Percentiles rank a stretch among this genome's conserved stretches.
phyloP scores from a whole-genome alignment of 2,329 filamentous ascomycete species.

The Graphilbum fragrans region DNA sequence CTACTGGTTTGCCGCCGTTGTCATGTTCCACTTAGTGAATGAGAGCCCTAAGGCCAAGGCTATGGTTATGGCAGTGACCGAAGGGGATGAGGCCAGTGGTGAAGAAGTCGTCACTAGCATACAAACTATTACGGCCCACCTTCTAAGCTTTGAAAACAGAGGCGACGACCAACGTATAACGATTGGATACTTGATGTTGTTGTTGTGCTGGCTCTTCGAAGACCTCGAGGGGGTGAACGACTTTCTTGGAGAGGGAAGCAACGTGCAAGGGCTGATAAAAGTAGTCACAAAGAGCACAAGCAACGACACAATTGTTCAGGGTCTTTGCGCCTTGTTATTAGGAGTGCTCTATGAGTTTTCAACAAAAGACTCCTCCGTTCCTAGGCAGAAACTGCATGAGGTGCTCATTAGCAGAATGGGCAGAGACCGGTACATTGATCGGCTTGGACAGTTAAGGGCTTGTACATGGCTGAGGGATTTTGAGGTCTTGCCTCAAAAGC shows the following conservation, averaged over 20 bases:
- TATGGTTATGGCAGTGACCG: constrained; percentile 68
- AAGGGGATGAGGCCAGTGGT: constrained; percentile 77
- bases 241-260: constrained; percentile 83
- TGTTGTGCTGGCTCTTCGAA: constrained; percentile 85
- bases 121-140: constrained; percentile 73
- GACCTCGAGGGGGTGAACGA: constrained; percentile 86
- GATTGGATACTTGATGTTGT: constrained; percentile 78
- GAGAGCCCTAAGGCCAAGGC: constrained; percentile 71
- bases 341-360: constrained; percentile 94
- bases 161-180: constrained; percentile 67
- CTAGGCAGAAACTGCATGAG: constrained; percentile 67
- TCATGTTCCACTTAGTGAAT: constrained; percentile 75
- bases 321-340: constrained; percentile 71
- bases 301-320: constrained; percentile 59
- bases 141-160: constrained; percentile 68
- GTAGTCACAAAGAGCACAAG: constrained; percentile 50
- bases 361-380: constrained; percentile 88
- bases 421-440: constrained; percentile 77
- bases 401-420: constrained; percentile 67
- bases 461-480: constrained; percentile 77
- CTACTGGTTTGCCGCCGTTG: constrained; percentile 77
- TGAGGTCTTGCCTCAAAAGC: constrained; percentile 67
- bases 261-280: constrained; percentile 75
- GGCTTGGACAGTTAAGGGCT: constrained; percentile 63
- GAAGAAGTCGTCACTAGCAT: constrained; percentile 95